Evolutionary conservation across 352 stramenopile species (phyloP).

Genomic region (Elongisporangium prolatum): DNA sequence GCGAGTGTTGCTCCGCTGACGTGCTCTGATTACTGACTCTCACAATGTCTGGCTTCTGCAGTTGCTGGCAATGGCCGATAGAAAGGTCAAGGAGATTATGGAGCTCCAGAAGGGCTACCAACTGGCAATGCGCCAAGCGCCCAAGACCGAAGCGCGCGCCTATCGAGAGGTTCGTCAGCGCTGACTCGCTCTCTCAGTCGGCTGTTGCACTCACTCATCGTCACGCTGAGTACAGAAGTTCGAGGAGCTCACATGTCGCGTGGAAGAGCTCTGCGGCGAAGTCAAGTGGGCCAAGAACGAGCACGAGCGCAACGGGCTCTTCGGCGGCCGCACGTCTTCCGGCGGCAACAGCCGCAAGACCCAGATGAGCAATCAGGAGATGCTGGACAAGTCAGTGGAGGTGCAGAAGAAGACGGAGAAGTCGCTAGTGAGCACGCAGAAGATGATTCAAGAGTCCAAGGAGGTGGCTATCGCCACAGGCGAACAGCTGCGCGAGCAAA

Average conservation of each 20-base stretch:
- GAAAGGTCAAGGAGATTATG: slow-evolving; percentile 79
- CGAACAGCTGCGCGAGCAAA: slow-evolving; percentile 74
- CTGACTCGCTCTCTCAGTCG: not conserved
- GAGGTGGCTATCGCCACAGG: slow-evolving; percentile 74
- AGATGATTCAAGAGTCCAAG: slow-evolving; percentile 85
- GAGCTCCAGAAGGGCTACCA: slow-evolving; percentile 87
- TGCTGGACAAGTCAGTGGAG: slow-evolving; percentile 70
- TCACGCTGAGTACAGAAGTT: slow-evolving; percentile 55
- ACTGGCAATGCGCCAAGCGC: slow-evolving; percentile 69
- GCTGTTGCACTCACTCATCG: not conserved
- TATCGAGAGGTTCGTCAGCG: slow-evolving; percentile 56
- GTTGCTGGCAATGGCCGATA: slow-evolving; percentile 72
- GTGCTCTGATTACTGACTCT: slow-evolving; percentile 1
- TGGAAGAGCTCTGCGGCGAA: slow-evolving; percentile 77
- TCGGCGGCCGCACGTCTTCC: slow-evolving; percentile 47
- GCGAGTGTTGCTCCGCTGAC: slow-evolving; percentile 15
- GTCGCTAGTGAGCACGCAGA: slow-evolving; percentile 78
- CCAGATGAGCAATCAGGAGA: slow-evolving; percentile 61
- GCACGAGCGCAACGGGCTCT: slow-evolving; percentile 70
- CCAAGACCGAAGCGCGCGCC: slow-evolving; percentile 53
- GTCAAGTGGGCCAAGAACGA: slow-evolving; percentile 79
- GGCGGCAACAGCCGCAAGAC: slow-evolving; percentile 17
- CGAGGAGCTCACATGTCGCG: slow-evolving; percentile 66
- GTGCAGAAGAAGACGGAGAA: slow-evolving; percentile 84
- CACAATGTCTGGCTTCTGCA: slow-evolving; percentile 10